Evolutionary conservation across 106 monocot genomes (phyloP), one percentile per base, ranked within the genome.

Genomic region (Amphibolis antarctica): DNA sequence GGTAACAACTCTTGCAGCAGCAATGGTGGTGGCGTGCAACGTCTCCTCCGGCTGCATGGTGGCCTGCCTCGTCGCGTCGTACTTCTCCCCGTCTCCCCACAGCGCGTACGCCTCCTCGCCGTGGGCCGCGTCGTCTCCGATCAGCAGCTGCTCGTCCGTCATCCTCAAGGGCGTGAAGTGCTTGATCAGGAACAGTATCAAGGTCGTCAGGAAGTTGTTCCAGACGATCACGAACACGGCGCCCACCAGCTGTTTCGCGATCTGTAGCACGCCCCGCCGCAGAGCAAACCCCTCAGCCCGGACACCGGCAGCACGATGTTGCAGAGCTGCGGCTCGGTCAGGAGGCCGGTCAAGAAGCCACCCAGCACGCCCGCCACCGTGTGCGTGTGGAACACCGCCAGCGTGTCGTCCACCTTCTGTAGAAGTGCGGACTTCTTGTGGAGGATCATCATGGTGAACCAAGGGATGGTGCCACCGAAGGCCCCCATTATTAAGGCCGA

Each of bases 381-480:
- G 59, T 59, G 59, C 3, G 59, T 59, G 59, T 59, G 59, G 59
- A 59, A 59, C 29, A 59, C 59, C 0, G 59, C 27, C 30, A 59
- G 23, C 5, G 59, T 59, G 59, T 59, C 59, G 28, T 59, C 59
- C 17, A 59, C 59, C 55, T 55, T 48, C 30, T 60, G 55, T 48
- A 48, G n/a, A 15, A 48, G n/a, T 48, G 12, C 1, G 14, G 48
- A 48, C 48, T 48, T 48, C n/a, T 48, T 48, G 48, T 48, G 48
- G 5, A 48, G 48, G 3, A 48, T n/a, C 48, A 48, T 48, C 48
- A 48, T 48, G 48, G 48, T 48, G 48, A 48, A 48, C 48, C 48
- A 48, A 13, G 48, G 48, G 48, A 48, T n/a, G 10, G 9, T 48
- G 14, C 48, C 48, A 15, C 9, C 48, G 3, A 48, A 48, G 48